Conservation (phyloP, 495 filamentous ascomycete species). For the Endocarpon pusillum region DNA sequence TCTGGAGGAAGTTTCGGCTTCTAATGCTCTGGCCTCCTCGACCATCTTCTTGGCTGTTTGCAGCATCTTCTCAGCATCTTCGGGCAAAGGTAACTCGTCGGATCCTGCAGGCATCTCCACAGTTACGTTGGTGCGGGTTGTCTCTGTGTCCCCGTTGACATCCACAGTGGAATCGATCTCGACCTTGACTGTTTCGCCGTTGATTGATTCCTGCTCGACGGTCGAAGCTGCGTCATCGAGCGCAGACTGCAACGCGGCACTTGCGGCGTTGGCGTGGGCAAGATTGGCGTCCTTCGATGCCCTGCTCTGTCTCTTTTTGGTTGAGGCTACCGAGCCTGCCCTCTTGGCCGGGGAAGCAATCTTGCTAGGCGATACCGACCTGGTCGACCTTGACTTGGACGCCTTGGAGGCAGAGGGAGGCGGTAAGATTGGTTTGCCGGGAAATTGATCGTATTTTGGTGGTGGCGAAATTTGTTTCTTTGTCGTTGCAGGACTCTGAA, state of each 20-base stretch:
- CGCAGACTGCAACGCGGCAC: conserved; percentile 31
- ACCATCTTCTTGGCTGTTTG: conserved; percentile 82
- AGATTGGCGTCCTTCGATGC: conserved; percentile 32
- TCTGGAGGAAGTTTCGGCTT: conserved; percentile 25
- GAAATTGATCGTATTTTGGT: conserved; percentile 42
- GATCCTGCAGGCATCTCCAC: conserved; percentile 54
- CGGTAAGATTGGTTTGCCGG: conserved; percentile 15
- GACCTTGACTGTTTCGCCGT: conserved; percentile 43
- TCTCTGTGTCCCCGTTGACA: conserved; percentile 40
- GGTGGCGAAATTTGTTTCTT: conserved; percentile 55
- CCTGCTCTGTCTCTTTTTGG: conserved; percentile 54
- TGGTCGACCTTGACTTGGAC: conserved; percentile 28
- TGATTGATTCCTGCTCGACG: conserved; percentile 20
- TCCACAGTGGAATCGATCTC: conserved; percentile 43
- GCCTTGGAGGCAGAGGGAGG: conserved; percentile 16
- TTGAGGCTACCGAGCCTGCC: conserved; percentile 43
- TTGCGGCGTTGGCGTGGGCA: conserved; percentile 29
- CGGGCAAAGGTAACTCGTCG: conserved; percentile 52
- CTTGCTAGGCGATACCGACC: conserved; percentile 42
- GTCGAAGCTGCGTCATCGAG: conserved; percentile 26
- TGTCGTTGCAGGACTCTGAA: conserved; percentile 34
- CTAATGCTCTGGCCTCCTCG: conserved; percentile 42
- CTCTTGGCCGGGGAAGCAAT: conserved; percentile 28
- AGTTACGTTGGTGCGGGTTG: conserved; percentile 58
- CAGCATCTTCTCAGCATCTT: conserved; percentile 65